phyloP scores from a whole-genome alignment of 2,329 filamentous ascomycete genomes.

The Beauveria sp. region DNA sequence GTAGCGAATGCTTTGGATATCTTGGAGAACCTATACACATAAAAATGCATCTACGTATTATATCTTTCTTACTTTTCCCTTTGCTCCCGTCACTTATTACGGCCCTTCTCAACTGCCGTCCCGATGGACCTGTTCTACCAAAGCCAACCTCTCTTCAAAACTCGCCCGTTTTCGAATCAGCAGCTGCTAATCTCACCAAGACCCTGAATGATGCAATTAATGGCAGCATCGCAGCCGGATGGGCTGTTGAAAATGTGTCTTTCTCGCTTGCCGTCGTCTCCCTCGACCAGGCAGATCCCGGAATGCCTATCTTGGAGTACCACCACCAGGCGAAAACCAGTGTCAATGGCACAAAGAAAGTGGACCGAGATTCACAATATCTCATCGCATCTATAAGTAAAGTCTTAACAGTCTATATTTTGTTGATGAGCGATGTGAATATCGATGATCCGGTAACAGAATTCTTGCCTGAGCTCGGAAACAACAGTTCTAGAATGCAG shows the following conservation, averaged over 20 bases:
- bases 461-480: slow-evolving; percentile 26
- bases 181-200: slow-evolving; percentile 21
- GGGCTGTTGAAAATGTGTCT: slow-evolving; percentile 27
- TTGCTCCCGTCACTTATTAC: too few relatives aligned
- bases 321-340: slow-evolving; percentile 30
- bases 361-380: slow-evolving; percentile 31
- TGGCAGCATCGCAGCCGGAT: slow-evolving; percentile 25
- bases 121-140: slow-evolving; percentile 20
- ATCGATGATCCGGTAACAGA: slow-evolving; percentile 26
- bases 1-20: too few relatives aligned
- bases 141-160: slow-evolving; percentile 20
- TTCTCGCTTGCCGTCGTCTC: slow-evolving; percentile 32
- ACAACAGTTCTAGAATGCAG: slow-evolving; percentile 13
- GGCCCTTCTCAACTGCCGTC: slow-evolving; percentile 15
- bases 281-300: slow-evolving; percentile 18
- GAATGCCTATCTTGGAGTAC: slow-evolving; percentile 32
- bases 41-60: too few relatives aligned
- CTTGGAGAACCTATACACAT: too few relatives aligned
- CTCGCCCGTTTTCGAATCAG: slow-evolving; percentile 22
- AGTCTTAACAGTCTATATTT: slow-evolving; percentile 28
- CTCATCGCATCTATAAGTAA: slow-evolving; percentile 35
- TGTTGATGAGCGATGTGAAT: slow-evolving; percentile 28
- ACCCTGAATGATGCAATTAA: slow-evolving; percentile 13
- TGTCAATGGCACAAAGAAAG: slow-evolving; percentile 24
- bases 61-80: too few relatives aligned